Evolutionary conservation across 108 stramenopile genomes (phyloP).

Genomic region (Phaeodactylum tricornutum): DNA sequence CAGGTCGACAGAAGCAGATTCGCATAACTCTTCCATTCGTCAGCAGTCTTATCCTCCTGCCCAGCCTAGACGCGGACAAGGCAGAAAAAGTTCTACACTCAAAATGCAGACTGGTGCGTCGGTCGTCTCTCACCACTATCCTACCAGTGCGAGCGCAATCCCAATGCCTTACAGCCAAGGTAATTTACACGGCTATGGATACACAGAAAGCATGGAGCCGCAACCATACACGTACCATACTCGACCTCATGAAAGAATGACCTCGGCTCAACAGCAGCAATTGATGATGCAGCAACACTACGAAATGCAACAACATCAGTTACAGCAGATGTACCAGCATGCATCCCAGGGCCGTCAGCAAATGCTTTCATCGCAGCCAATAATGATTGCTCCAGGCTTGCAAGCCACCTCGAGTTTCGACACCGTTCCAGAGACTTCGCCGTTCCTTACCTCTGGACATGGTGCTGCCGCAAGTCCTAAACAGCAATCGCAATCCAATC

Average conservation of each 20-base stretch:
- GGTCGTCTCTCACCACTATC: neutral
- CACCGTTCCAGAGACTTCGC: neutral
- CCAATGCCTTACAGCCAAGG: neutral
- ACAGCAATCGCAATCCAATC: neutral
- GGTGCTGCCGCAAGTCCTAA: neutral
- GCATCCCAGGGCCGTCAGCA: neutral
- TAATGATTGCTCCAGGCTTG: neutral
- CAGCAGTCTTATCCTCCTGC: neutral
- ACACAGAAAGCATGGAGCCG: neutral
- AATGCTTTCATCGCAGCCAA: neutral
- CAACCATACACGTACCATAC: neutral
- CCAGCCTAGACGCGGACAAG: neutral
- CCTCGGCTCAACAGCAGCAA: neutral
- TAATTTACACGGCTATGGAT: slow-evolving; percentile 2
- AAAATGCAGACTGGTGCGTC: too few species aligned
- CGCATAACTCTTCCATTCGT: neutral
- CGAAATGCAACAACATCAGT: slow-evolving; percentile 2
- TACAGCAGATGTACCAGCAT: slow-evolving; percentile 3
- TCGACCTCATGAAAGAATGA: neutral
- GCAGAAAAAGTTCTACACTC: too few species aligned
- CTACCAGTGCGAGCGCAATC: neutral
- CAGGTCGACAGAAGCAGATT: slow-evolving; percentile 1
- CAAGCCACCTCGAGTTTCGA: neutral
- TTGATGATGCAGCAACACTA: slow-evolving; percentile 5
- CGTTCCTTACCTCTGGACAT: neutral